Conservation (phyloP, 139 green algal species). For the Chlamydomonas sphaeroides region DNA sequence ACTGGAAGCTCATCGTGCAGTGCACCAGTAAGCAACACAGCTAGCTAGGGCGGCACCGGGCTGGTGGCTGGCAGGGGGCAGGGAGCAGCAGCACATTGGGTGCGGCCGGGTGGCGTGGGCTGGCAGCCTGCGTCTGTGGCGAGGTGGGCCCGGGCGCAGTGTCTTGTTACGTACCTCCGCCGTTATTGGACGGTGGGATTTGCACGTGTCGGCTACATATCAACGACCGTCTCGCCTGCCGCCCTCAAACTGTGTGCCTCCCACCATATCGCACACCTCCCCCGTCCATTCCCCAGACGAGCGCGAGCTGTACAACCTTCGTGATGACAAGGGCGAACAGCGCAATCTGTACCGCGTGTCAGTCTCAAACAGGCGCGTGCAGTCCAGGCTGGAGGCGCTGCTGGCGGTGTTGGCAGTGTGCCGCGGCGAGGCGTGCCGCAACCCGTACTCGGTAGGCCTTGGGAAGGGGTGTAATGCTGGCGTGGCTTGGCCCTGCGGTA, state of each 20-base stretch:
- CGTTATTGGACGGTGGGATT: too few species aligned
- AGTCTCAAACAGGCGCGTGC: neutral
- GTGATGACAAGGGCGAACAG: conserved; percentile 16
- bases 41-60: too few species aligned
- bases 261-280: neutral
- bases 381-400: conserved; percentile 26
- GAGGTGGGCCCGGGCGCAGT: too few species aligned
- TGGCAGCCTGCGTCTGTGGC: too few species aligned
- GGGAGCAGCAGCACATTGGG: too few species aligned
- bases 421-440: conserved; percentile 19
- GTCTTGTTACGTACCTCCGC: neutral
- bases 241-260: too few species aligned
- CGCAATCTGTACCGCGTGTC: conserved; percentile 7
- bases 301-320: conserved; percentile 43
- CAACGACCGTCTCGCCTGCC: too few species aligned
- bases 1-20: conserved; percentile 21
- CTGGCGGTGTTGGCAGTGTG: conserved; percentile 40
- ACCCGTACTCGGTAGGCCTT: too few species aligned
- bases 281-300: neutral
- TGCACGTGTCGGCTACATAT: too few species aligned
- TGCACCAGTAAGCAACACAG: conserved; percentile 15
- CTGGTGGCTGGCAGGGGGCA: too few species aligned
- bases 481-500: neutral
- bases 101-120: too few species aligned
- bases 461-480: conserved; percentile 18